phyloP scores from a whole-genome alignment of 73 alveolate genomes.

The Loxodes magnus region DNA sequence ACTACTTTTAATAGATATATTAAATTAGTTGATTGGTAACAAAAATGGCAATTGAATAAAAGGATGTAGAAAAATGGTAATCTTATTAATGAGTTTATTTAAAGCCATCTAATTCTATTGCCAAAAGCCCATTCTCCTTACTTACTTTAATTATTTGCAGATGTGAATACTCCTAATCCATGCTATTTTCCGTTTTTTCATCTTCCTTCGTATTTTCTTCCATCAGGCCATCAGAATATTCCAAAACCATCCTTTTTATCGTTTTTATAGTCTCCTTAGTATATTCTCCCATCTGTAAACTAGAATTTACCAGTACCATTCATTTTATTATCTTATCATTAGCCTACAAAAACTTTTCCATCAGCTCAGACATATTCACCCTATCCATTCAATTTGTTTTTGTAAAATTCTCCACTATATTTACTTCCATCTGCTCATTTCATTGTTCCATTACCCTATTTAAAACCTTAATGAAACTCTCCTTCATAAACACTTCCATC shows the following conservation, averaged over 20 bases:
- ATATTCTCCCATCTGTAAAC: slow-evolving; percentile 52
- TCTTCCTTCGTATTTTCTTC: slow-evolving; percentile 49
- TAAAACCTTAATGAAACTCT: slow-evolving; percentile 28
- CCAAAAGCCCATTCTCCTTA: slow-evolving; percentile 37
- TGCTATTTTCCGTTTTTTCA: slow-evolving; percentile 55
- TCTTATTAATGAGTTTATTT: no score
- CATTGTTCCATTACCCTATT: slow-evolving; percentile 46
- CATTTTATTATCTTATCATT: slow-evolving; percentile 52
- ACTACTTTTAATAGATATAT: no score
- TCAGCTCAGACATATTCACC: slow-evolving; percentile 74
- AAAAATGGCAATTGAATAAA: no score
- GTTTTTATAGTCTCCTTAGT: slow-evolving; percentile 31
- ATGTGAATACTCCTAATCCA: slow-evolving; percentile 26
- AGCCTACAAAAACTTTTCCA: slow-evolving; percentile 60
- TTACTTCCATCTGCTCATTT: slow-evolving; percentile 32
- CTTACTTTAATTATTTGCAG: slow-evolving; percentile 12
- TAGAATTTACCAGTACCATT: slow-evolving; percentile 35
- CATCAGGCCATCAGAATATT: slow-evolving; percentile 43
- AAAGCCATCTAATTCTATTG: slow-evolving; percentile 18
- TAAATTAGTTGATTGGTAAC: no score
- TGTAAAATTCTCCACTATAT: slow-evolving; percentile 49
- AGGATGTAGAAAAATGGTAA: no score
- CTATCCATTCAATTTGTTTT: slow-evolving; percentile 44
- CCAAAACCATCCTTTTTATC: slow-evolving; percentile 48
- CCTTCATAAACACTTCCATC: slow-evolving; percentile 44